Evolutionary conservation across 345 rosid genomes (phyloP), one percentile per base, ranked within the genome.

Genomic region (Eucalyptus viminalis): DNA sequence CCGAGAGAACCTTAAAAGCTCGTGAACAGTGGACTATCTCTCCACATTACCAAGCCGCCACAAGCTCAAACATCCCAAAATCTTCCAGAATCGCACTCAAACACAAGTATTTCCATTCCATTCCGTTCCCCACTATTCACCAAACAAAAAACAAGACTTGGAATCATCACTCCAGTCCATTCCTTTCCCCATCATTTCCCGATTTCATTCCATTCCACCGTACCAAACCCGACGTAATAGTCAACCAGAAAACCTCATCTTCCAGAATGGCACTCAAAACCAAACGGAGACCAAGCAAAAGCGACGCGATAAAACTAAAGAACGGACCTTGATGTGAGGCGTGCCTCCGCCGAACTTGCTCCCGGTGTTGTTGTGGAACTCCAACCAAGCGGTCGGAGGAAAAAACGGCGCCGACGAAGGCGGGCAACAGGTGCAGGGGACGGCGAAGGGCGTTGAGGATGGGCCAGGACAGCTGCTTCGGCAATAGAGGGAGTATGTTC

Each of bases 311-410:
- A 67, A 69, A 86, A 13, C 80, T 14, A 51, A 65, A 29, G 50
- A 22, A 44, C 49, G 24, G 49, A 98, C 99, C 99, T 96, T 92
- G 80, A 98, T 89, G 91, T 96, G 99, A 90, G 96, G 97, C 67
- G 98, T 97, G 10, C 99, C 99, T 11, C 99, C 99, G 16, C 99
- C 99, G 72, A 96, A 97, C 87, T 97, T 93, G 89, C 94, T 91
- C 53, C 97, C 98, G 60, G 94, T 93, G 90, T 97, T 94, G 90
- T 96, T 98, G 88, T 97, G 95, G 90, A 97, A 95, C 96, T 97
- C 99, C 91, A 95, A 92, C 99, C 99, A 96, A 69, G 99, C 99
- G 17, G 85, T 94, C 93, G n/a, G 27, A 19, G 60, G 95, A 49
- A 16, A 96, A 91, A n/a, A 95, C 97, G 97, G 97, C 89, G 69